Conservation (phyloP, 345 rosid genomes). For the Eucalyptus caleyi region DNA sequence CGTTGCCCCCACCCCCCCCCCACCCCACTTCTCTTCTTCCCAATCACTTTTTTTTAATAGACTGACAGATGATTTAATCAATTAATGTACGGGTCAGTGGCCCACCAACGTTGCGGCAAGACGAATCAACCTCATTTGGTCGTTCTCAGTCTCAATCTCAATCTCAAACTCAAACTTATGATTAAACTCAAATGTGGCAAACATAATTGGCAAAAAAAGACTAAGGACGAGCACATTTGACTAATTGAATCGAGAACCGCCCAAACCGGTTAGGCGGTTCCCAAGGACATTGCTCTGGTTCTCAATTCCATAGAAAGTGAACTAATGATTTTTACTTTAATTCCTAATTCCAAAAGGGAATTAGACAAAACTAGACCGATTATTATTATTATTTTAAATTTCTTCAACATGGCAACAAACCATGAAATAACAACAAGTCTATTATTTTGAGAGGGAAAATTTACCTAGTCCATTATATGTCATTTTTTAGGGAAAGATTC, state of each 20-base stretch:
- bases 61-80: background rate
- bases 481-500: too few species aligned
- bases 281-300: too few species aligned
- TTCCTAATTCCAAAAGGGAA: too few species aligned
- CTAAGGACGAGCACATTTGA: background rate
- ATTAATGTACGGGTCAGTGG: background rate
- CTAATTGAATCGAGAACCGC: too few species aligned
- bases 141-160: background rate
- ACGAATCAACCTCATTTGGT: background rate
- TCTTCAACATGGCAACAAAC: too few species aligned
- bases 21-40: background rate
- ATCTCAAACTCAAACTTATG: background rate
- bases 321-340: accelerated
- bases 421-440: too few species aligned
- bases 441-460: too few species aligned
- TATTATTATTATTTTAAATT: too few species aligned
- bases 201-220: background rate
- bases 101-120: background rate
- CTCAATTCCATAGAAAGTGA: too few species aligned
- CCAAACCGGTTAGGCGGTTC: too few species aligned
- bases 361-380: too few species aligned
- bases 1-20: background rate
- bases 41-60: background rate
- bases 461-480: too few species aligned
- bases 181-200: background rate